Base-by-base conservation (phyloP, 2,329 filamentous ascomycete species). In the Cylindrodendrum hubeiense region DNA sequence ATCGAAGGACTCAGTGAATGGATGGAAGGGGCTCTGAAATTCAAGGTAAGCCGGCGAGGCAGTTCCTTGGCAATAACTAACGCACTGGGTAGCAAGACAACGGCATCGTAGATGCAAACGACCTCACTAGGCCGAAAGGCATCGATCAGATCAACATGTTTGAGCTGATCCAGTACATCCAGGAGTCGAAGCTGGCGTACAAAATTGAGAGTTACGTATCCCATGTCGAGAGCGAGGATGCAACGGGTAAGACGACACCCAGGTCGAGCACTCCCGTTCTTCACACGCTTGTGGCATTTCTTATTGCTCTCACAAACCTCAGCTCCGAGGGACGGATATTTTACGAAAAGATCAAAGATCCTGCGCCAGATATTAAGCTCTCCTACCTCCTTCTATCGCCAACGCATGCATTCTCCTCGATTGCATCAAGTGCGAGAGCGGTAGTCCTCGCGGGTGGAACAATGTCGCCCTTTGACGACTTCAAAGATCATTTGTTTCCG, bases 401-500 rank as follows among this genome's bases (percentile, higher is more conserved):
- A 0, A 95, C 95, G 0, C 90, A 95, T 73, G 93, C 97, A 70
- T 98, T 99, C 79, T 91, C 91, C 8, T 92, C 95, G 12, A 92
- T 98, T 55, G 93, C 95, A 2, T 90, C 93, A 30, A 90, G 92
- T 67, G 94, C 96, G 0, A 87, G 94, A 63, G 93, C 95, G 2
- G 92, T 99, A 4, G 91, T 99, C 44, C 84, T 99, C 4, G 96
- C 95, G 0, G 96, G 96, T 63, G 96, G 96, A 22, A 99, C 96
- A 26, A 98, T 99, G 96, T 97, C 96, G 3, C 96, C 96, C 0
- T 97, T 98, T 83, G 88, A 91, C 24, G 96, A 98, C 80, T 99
- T 97, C 79, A 90, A 87, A 37, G 87, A 91, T 4, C 93, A 98
- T 73, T 85, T 99, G 0, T 96, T 99, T 67, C 93, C 95, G 0